phyloP scores from a whole-genome alignment of 1,284 basidiomycete species.

The Melampsora americana region DNA sequence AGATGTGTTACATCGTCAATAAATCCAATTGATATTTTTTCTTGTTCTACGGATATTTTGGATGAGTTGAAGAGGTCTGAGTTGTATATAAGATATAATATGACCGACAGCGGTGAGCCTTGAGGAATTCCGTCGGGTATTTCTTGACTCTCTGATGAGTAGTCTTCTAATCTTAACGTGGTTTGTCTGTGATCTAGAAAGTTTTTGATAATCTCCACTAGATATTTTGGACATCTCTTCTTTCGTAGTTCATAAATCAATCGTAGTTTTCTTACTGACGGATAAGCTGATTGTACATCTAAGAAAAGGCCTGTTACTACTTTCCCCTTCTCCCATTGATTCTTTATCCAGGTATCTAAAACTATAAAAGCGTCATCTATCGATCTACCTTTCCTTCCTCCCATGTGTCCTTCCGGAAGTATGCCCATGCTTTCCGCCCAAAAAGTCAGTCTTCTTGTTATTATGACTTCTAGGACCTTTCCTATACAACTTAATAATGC shows the following conservation, averaged over 20 bases:
- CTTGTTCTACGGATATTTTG: background rate
- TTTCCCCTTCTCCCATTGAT: too few relatives aligned
- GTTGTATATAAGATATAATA: conserved; percentile 14
- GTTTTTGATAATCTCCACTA: background rate
- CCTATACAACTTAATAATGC: background rate
- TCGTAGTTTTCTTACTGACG: background rate
- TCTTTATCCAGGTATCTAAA: too few relatives aligned
- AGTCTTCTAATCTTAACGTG: background rate
- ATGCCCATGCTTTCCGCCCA: background rate
- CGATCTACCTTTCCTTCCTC: background rate
- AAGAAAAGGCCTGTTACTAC: too few relatives aligned
- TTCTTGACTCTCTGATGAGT: background rate
- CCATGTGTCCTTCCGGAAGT: background rate
- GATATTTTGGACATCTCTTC: conserved; percentile 4
- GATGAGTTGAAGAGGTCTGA: background rate
- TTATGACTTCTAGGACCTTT: background rate
- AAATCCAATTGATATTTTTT: conserved; percentile 3
- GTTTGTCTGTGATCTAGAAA: conserved; percentile 1
- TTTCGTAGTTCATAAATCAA: background rate
- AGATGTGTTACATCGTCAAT: conserved; percentile 29
- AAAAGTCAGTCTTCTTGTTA: background rate
- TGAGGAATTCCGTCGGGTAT: conserved; percentile 11
- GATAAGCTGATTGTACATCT: background rate
- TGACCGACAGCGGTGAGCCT: conserved; percentile 15
- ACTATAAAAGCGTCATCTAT: conserved; percentile 3